Base-by-base conservation (phyloP, 1,284 basidiomycete species). In the Inonotus obliquus region DNA sequence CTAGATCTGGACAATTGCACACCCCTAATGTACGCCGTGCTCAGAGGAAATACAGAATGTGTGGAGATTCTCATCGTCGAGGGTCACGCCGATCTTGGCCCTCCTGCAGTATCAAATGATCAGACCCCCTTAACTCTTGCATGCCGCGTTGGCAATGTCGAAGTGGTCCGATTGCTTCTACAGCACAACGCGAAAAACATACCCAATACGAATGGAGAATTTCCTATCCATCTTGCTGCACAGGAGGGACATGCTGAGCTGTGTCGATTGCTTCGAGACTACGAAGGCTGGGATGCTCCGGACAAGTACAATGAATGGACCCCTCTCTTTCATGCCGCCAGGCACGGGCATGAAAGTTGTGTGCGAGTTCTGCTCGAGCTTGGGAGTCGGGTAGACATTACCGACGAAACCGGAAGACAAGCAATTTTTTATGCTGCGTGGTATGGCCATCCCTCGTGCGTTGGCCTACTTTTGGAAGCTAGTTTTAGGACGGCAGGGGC, bases 221-320 rank as follows among this genome's bases (percentile, higher is more conserved):
- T 91, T 71, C 96, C 97, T 0, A 92, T 97, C 69, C 96, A 99
- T 75, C 84, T 99, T n/a, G 97, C 97, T 23, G 96, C 96, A n/a
- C 86, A 92, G 62, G 92, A 95, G 69, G 97, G 97, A 1, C 96
- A 98, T 69, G 84, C 83, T 4, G 85, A 88, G 27, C 86, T 97
- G 25, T 93, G 96, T 69, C 81, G 78, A 60, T 74, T 96, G 9
- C 84, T 99, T n/a, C 78, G 95, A 4, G 73, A 74, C 29, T 81
- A 82, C 44, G 86, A 91, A 9, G 92, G 91, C 7, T 93, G 92
- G 85, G 94, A 99, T 72, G 81, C 86, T 25, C 86, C 89, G 4
- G 96, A 99, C 79, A 99, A 97, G 73, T 95, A 96, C 74, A 94
- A 97, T 70, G 92, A 96, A 72, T 98, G 97, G 95, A 99, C 96